Percentiles rank a stretch among this genome's conserved stretches.
These are phyloP conservation scores for Sporobolomyces roseus DNA, from an alignment of 768 basidiomycete species.

Conservation along the genomic window DNA sequence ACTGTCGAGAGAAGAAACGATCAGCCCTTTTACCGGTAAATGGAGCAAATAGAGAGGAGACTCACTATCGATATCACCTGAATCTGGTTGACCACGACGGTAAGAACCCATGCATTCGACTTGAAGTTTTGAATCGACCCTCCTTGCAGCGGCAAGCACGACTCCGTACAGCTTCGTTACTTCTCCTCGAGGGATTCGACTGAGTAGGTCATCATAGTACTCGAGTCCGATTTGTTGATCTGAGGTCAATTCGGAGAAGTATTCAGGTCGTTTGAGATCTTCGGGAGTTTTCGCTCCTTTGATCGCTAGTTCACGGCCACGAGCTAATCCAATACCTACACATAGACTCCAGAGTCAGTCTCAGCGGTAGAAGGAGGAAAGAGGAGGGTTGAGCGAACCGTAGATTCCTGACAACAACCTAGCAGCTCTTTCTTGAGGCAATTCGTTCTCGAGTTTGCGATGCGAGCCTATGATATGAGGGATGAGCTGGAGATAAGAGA, in stretches of 20 bases:
- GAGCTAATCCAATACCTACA: slow-evolving; percentile 3
- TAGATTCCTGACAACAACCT: neutral
- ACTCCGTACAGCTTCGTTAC: slow-evolving; percentile 46
- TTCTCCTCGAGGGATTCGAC: slow-evolving; percentile 50
- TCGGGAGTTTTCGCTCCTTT: slow-evolving; percentile 12
- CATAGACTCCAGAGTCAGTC: neutral
- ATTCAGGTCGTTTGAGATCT: neutral
- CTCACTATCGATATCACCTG: slow-evolving; percentile 49
- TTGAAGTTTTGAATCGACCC: slow-evolving; percentile 46
- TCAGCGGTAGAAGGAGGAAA: neutral
- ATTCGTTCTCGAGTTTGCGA: neutral
- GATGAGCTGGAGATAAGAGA: neutral
- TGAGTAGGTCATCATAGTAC: slow-evolving; percentile 49
- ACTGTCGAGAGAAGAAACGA: slow-evolving; percentile 6
- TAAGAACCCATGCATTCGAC: slow-evolving; percentile 50
- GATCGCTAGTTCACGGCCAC: neutral
- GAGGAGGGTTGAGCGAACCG: slow-evolving; percentile 1
- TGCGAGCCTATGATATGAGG: slow-evolving; percentile 5
- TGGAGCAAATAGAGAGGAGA: too few species aligned
- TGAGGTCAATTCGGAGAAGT: neutral
- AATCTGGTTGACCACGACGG: slow-evolving; percentile 45
- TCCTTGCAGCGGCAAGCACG: too few species aligned
- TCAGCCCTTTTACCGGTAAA: too few species aligned
- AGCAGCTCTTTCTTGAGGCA: neutral
- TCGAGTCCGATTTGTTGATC: slow-evolving; percentile 45